Percentiles rank a stretch among this genome's conserved stretches.
Evolutionary conservation across 495 filamentous ascomycete species (phyloP).

Genomic region (Friedmanniomyces endolithicus): DNA sequence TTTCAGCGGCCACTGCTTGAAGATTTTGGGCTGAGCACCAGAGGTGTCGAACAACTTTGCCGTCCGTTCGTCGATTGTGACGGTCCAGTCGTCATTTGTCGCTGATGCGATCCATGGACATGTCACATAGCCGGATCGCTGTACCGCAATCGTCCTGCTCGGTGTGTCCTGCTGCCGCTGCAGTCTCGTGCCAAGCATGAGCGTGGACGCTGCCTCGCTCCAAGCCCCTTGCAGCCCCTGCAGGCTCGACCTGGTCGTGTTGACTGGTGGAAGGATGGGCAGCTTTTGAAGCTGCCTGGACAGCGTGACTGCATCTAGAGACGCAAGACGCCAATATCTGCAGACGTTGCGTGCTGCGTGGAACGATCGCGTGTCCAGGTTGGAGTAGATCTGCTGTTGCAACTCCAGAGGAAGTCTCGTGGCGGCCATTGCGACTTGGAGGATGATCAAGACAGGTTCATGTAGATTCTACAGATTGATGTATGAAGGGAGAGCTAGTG

Average conservation of each 20-base stretch:
- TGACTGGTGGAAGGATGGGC: slow-evolving; percentile 7
- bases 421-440: slow-evolving; percentile 4
- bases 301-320: slow-evolving; percentile 5
- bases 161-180: neutral
- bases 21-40: neutral
- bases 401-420: slow-evolving; percentile 15
- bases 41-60: slow-evolving; percentile 15
- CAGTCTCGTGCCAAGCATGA: slow-evolving; percentile 13
- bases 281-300: slow-evolving; percentile 12
- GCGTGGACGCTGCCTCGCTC: slow-evolving; percentile 6
- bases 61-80: slow-evolving; percentile 12
- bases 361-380: slow-evolving; percentile 16
- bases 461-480: too few relatives aligned
- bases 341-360: slow-evolving; percentile 19
- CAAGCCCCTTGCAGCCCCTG: slow-evolving; percentile 4
- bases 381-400: slow-evolving; percentile 15
- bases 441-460: slow-evolving; percentile 5
- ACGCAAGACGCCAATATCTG: slow-evolving; percentile 16
- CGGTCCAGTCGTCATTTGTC: neutral
- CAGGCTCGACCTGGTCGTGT: neutral
- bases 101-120: neutral
- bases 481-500: neutral
- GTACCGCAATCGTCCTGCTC: neutral
- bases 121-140: neutral
- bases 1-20: slow-evolving; percentile 12